Conservation (phyloP, 2,329 filamentous ascomycete species). For the Claviceps digitariae region DNA sequence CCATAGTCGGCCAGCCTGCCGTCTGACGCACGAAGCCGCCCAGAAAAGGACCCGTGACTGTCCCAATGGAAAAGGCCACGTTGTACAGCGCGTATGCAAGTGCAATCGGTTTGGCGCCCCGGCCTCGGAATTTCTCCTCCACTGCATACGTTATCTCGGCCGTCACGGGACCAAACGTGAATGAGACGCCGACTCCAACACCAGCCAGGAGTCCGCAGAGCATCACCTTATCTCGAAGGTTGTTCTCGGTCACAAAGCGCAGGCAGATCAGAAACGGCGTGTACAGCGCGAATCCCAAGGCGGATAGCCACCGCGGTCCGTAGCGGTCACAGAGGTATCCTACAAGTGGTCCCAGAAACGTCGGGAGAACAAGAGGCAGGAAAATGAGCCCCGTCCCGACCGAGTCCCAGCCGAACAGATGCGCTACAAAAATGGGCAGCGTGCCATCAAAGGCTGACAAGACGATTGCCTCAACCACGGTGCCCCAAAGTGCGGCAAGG, state of each 20-base stretch:
- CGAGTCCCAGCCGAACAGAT: slow-evolving; percentile 19
- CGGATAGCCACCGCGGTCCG: slow-evolving; percentile 21
- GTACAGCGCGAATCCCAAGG: slow-evolving; percentile 18
- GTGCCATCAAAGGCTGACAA: slow-evolving; percentile 22
- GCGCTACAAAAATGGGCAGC: slow-evolving; percentile 17
- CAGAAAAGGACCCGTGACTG: slow-evolving; percentile 20
- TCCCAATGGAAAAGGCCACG: slow-evolving; percentile 20
- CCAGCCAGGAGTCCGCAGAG: slow-evolving; percentile 19
- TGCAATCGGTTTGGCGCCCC: slow-evolving; percentile 15
- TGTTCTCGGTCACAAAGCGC: slow-evolving; percentile 19
- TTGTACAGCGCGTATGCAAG: slow-evolving; percentile 23
- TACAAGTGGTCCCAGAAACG: slow-evolving; percentile 17
- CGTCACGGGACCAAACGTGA: slow-evolving; percentile 22
- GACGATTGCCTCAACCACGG: slow-evolving; percentile 19
- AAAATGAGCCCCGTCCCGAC: slow-evolving; percentile 22
- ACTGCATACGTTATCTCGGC: slow-evolving; percentile 23
- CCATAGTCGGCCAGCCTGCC: slow-evolving; percentile 20
- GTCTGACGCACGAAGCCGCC: slow-evolving; percentile 21
- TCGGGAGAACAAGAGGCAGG: slow-evolving; percentile 19
- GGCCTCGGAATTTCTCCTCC: slow-evolving; percentile 9
- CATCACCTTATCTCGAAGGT: slow-evolving; percentile 16
- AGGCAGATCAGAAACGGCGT: slow-evolving; percentile 21
- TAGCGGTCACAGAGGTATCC: slow-evolving; percentile 20
- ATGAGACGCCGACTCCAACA: slow-evolving; percentile 16
- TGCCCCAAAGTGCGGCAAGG: slow-evolving; percentile 20